Percentiles rank a stretch among this genome's conserved stretches.
Conservation (phyloP, 2,329 filamentous ascomycete species). For the Colletotrichum endophyticum region DNA sequence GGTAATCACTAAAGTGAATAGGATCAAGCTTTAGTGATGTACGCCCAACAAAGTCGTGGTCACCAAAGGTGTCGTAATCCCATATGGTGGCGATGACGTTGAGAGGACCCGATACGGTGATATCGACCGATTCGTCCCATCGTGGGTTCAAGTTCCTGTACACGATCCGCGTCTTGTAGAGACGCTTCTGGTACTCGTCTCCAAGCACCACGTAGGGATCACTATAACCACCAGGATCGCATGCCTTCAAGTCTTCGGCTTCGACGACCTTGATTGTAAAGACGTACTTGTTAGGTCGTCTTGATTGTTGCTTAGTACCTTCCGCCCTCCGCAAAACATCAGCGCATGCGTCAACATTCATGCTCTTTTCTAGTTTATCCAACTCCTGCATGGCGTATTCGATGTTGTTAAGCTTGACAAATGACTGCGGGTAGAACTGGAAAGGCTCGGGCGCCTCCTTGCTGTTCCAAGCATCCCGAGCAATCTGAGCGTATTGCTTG, state of each 20-base stretch:
- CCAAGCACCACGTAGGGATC: slow-evolving; percentile 97
- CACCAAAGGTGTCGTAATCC: slow-evolving; percentile 97
- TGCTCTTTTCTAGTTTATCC: slow-evolving; percentile 85
- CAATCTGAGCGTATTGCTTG: slow-evolving; percentile 89
- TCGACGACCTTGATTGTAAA: slow-evolving; percentile 99
- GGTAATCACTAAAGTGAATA: slow-evolving; percentile 93
- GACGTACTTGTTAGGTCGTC: slow-evolving; percentile 85
- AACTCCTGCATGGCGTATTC: slow-evolving; percentile 93
- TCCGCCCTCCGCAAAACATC: slow-evolving; percentile 78
- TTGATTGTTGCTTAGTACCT: slow-evolving; percentile 66
- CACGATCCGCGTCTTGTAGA: slow-evolving; percentile 93
- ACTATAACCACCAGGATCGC: slow-evolving; percentile 90
- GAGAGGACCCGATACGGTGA: slow-evolving; percentile 87
- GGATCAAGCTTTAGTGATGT: slow-evolving; percentile 99
- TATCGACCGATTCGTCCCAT: slow-evolving; percentile 97
- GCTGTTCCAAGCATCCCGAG: slow-evolving; percentile 89
- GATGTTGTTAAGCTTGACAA: slow-evolving; percentile 97
- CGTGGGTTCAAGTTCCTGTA: slow-evolving; percentile 90
- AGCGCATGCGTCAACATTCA: slow-evolving; percentile 92
- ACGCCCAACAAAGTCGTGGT: slow-evolving; percentile 95
- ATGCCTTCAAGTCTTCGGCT: slow-evolving; percentile 97
- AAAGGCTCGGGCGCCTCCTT: slow-evolving; percentile 96
- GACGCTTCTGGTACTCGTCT: slow-evolving; percentile 95
- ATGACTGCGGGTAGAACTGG: slow-evolving; percentile 89
- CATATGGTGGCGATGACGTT: slow-evolving; percentile 97